Conservation (phyloP, 352 stramenopile species). For the Elongisporangium senticosum region DNA sequence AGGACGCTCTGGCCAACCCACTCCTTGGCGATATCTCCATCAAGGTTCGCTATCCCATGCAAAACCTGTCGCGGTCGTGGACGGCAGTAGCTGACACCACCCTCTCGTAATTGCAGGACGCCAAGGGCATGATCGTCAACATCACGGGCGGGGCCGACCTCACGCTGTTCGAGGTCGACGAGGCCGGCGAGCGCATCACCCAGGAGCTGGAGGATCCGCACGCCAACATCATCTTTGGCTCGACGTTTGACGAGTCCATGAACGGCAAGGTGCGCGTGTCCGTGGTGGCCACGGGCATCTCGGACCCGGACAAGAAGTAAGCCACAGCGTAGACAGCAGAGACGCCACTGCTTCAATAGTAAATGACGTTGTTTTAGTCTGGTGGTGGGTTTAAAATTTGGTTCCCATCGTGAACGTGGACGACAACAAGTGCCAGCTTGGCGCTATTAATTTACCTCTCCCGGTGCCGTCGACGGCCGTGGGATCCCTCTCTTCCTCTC, state of each 20-base stretch:
- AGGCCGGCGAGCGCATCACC: constrained; percentile 82
- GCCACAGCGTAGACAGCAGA: neutral
- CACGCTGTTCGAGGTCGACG: constrained; percentile 90
- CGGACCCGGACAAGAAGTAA: constrained; percentile 74
- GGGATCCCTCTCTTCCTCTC: neutral
- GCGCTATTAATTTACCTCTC: neutral
- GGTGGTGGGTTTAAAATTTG: neutral
- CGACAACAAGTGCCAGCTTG: neutral
- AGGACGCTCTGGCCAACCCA: constrained; percentile 82
- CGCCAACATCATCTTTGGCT: constrained; percentile 88
- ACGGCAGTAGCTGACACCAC: neutral
- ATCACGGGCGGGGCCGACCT: constrained; percentile 93
- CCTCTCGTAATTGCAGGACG: constrained; percentile 30
- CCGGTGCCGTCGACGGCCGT: too few species aligned
- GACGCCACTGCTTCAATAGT: neutral
- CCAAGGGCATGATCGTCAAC: constrained; percentile 94
- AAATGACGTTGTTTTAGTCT: constrained; percentile 1
- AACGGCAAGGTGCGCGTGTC: constrained; percentile 81
- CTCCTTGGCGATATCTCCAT: constrained; percentile 88
- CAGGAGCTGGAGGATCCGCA: constrained; percentile 83
- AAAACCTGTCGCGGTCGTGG: neutral
- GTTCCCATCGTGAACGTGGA: neutral
- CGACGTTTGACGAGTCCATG: constrained; percentile 78
- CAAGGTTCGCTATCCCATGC: constrained; percentile 22
- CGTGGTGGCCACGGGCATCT: constrained; percentile 82